phyloP scores from a whole-genome alignment of 129 eudicot species.

The Artemisia tridentata region DNA sequence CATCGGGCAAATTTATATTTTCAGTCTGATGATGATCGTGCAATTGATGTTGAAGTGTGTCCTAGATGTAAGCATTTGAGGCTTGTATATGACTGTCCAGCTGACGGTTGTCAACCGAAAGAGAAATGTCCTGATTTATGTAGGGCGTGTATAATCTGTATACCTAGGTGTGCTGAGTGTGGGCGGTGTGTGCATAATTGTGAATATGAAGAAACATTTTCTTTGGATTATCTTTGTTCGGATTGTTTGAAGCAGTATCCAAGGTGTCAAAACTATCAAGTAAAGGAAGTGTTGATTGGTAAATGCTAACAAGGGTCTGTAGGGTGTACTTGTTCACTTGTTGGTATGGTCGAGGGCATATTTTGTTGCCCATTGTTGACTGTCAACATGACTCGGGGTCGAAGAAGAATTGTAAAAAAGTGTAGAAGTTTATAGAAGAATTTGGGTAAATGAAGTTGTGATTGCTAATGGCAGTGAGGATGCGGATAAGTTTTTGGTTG shows the following conservation, averaged over 20 bases:
- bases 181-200: slow-evolving; percentile 63
- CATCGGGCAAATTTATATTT: no score
- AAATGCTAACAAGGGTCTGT: no score
- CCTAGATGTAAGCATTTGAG: no score
- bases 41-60: no score
- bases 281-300: slow-evolving; percentile 15
- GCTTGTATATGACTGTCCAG: no score
- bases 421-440: no score
- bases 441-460: not conserved
- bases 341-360: not conserved
- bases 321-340: slow-evolving; percentile 21
- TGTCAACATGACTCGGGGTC: no score
- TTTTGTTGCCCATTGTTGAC: no score
- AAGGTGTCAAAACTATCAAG: slow-evolving; percentile 31
- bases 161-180: slow-evolving; percentile 67
- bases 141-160: slow-evolving; percentile 79
- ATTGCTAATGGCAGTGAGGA: not conserved
- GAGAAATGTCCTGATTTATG: slow-evolving; percentile 34
- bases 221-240: slow-evolving; percentile 55
- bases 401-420: not conserved
- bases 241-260: slow-evolving; percentile 46
- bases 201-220: slow-evolving; percentile 74
- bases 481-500: not conserved
- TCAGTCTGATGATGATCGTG: no score
- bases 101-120: slow-evolving; percentile 55